Evolutionary conservation across 1,284 basidiomycete species (phyloP).

Genomic region (Phylloporus gajari): DNA sequence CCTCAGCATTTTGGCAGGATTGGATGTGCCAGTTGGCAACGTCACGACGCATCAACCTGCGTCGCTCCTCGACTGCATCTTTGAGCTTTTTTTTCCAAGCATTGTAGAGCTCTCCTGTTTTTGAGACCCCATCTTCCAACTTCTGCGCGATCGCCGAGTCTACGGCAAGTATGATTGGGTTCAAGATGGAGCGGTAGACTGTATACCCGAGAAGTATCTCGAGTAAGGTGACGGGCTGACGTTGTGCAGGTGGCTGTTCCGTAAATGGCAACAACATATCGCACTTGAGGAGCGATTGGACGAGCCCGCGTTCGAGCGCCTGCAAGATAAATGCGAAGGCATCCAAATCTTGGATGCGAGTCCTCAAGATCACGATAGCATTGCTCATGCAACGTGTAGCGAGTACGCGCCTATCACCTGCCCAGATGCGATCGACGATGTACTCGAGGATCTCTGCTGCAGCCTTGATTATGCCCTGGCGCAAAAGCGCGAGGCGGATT

Average conservation of each 20-base stretch:
- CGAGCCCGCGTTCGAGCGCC: slow-evolving; percentile 33
- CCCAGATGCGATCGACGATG: slow-evolving; percentile 28
- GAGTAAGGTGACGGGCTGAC: slow-evolving; percentile 23
- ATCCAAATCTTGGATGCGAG: slow-evolving; percentile 38
- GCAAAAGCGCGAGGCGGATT: slow-evolving; percentile 32
- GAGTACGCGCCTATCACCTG: slow-evolving; percentile 10
- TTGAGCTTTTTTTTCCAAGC: slow-evolving; percentile 37
- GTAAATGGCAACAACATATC: slow-evolving; percentile 32
- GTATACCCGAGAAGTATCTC: slow-evolving; percentile 38
- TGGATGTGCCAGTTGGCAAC: slow-evolving; percentile 34
- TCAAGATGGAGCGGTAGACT: slow-evolving; percentile 40
- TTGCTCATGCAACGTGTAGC: slow-evolving; percentile 40
- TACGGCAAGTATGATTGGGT: slow-evolving; percentile 21
- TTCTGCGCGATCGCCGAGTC: slow-evolving; percentile 15
- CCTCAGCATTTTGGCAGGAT: slow-evolving; percentile 41
- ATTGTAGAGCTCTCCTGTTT: slow-evolving; percentile 29
- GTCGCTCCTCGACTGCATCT: slow-evolving; percentile 31
- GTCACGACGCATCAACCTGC: slow-evolving; percentile 30
- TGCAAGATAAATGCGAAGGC: slow-evolving; percentile 38
- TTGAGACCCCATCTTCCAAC: slow-evolving; percentile 24
- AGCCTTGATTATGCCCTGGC: slow-evolving; percentile 37
- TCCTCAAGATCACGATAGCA: slow-evolving; percentile 28
- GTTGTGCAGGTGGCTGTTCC: slow-evolving; percentile 23
- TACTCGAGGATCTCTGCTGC: slow-evolving; percentile 32
- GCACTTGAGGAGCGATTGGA: slow-evolving; percentile 38